Base-by-base conservation (phyloP, 192 early-diverging fungal genomes). In the Gamsiella multidivaricata region DNA sequence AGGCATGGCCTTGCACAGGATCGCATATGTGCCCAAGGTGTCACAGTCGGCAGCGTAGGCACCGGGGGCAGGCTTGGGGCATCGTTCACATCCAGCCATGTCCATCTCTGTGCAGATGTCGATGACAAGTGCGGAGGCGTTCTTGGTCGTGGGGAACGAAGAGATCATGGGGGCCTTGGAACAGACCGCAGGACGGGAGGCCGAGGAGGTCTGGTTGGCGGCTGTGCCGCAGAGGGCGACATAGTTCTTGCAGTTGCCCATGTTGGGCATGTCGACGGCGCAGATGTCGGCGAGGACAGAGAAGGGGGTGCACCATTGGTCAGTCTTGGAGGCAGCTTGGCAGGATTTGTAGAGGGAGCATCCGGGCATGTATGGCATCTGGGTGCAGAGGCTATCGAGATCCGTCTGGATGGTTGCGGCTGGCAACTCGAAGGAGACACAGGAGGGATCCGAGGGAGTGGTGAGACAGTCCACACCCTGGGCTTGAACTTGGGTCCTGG, bases 1-100 rank as follows among this genome's bases (percentile, higher is more conserved):
- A 1, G 89, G 89, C 89, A 91, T 91, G 37, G 83, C 72, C 63
- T 79, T 83, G 79, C 89, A 91, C 2, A 91, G 80, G 22, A 72
- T 65, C 2, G 74, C 78, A 62, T 91, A 91, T n/a, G 83, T 82
- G 6, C 62, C 71, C 6, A 91, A 58, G 29, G 85, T 67, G 65
- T 91, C 87, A 71, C 89, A 91, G 15, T 79, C 25, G 5, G 85
- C 79, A 39, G 82, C 85, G 41, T 78, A 80, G 62, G 71, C 69
- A 45, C 82, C 82, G 11, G 85, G 60, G 9, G 54, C 7, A 33
- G 74, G 73, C 50, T 76, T 76, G 41, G 73, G 73, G 73, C 73
- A 76, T 33, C 65, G 64, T 36, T 76, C 73, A 22, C 73, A 76
- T 17, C 73, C 73, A 20, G 57, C 59, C 73, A 76, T 76, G 18